A percentile compares a stretch with the other conserved stretches of the same genome.
Conservation (phyloP, 495 filamentous ascomycete species). For the Cercophora newfieldiana region DNA sequence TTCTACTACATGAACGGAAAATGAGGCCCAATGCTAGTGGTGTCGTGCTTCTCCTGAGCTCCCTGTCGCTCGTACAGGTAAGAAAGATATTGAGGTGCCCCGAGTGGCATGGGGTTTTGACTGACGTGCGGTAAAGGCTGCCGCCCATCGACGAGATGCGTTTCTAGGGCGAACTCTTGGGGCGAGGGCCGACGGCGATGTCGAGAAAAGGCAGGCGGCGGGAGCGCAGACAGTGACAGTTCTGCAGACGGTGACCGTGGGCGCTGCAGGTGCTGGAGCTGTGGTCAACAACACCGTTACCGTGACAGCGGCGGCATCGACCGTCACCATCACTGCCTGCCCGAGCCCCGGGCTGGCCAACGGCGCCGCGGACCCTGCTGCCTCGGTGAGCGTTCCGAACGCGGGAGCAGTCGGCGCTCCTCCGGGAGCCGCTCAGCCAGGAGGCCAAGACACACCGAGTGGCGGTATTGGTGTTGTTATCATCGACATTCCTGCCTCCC, state of each 20-base stretch:
- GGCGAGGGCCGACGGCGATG: constrained; percentile 22
- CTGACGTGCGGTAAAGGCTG: constrained; percentile 33
- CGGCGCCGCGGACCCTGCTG: constrained; percentile 12
- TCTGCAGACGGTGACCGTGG: constrained; percentile 38
- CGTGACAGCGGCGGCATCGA: constrained; percentile 24
- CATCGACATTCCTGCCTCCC: constrained; percentile 26
- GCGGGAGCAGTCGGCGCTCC: constrained; percentile 13
- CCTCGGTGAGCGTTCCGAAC: background rate
- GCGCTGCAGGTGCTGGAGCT: constrained; percentile 23
- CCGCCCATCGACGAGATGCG: constrained; percentile 34
- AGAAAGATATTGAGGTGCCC: constrained; percentile 15
- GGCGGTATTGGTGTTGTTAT: constrained; percentile 35
- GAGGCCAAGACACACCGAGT: constrained; percentile 6
- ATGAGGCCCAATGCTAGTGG: constrained; percentile 41
- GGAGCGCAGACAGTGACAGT: no score
- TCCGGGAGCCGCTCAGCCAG: constrained; percentile 7
- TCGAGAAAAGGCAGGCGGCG: constrained; percentile 23
- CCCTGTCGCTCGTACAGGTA: constrained; percentile 44
- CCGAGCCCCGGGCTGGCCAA: constrained; percentile 20
- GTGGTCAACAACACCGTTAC: constrained; percentile 36
- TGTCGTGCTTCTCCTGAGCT: constrained; percentile 37
- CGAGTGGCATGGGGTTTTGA: background rate
- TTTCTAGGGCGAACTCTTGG: constrained; percentile 31
- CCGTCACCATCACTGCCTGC: constrained; percentile 44
- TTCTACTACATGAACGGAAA: constrained; percentile 28